Conservation (phyloP, 2,329 filamentous ascomycete species). For the Aureobasidium lini region DNA sequence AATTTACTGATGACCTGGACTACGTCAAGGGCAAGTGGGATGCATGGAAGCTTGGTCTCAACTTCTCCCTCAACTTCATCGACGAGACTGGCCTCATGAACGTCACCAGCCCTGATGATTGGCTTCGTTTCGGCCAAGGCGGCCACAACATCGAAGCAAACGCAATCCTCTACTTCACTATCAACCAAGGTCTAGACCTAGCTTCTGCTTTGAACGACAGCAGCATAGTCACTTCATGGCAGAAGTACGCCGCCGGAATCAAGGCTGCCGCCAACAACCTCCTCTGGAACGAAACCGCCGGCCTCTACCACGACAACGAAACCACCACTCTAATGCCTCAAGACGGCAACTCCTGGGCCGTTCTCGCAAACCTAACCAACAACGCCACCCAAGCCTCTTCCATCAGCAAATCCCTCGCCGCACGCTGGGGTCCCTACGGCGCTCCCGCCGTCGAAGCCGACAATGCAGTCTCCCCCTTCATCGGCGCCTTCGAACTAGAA, state of each 20-base stretch:
- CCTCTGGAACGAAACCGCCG: constrained; percentile 21
- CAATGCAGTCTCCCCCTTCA: constrained; percentile 36
- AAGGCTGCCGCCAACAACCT: constrained; percentile 33
- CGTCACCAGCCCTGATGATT: constrained; percentile 38
- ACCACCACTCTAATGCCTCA: constrained; percentile 42
- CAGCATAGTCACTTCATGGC: constrained; percentile 35
- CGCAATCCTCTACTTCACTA: constrained; percentile 42
- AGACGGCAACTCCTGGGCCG: constrained; percentile 42
- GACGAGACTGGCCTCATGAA: constrained; percentile 40
- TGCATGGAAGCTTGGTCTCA: constrained; percentile 36
- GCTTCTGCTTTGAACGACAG: constrained; percentile 40
- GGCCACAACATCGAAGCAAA: constrained; percentile 42
- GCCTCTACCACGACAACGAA: constrained; percentile 33
- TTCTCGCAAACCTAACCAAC: constrained; percentile 29
- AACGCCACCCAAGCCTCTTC: constrained; percentile 19
- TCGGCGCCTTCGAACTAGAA: constrained; percentile 36
- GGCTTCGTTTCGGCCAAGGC: constrained; percentile 44
- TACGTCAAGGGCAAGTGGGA: constrained; percentile 37
- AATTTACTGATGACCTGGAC: constrained; percentile 30
- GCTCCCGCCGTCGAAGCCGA: constrained; percentile 37
- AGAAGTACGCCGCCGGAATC: constrained; percentile 33
- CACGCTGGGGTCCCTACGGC: constrained; percentile 40
- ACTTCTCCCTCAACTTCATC: constrained; percentile 36
- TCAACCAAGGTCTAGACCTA: constrained; percentile 44
- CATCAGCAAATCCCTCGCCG: constrained; percentile 32